Evolutionary conservation across 495 filamentous ascomycete species (phyloP).

Genomic region (Parachaetomium inaequale): DNA sequence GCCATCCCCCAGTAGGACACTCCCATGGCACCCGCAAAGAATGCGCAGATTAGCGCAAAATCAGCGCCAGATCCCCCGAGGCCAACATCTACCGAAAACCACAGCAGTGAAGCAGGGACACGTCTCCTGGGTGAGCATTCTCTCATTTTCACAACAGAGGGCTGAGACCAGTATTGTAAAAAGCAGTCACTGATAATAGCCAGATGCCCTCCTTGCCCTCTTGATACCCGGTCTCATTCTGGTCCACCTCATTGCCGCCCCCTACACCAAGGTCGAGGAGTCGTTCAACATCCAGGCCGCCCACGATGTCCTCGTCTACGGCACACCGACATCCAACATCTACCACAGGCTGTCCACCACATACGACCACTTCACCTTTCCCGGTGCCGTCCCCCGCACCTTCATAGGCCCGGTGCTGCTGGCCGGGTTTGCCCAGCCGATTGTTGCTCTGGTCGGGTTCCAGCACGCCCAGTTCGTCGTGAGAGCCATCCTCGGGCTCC

Average conservation of each 20-base stretch:
- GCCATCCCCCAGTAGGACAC: neutral
- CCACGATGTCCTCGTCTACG: slow-evolving; percentile 83
- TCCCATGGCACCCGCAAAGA: neutral
- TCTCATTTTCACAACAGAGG: too few species aligned
- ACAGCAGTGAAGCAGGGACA: neutral
- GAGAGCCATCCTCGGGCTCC: slow-evolving; percentile 71
- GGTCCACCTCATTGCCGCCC: slow-evolving; percentile 71
- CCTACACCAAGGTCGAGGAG: slow-evolving; percentile 98
- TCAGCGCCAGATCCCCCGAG: neutral
- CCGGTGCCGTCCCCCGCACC: slow-evolving; percentile 85
- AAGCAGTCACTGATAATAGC: neutral
- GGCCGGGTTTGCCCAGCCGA: slow-evolving; percentile 62
- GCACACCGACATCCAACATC: slow-evolving; percentile 59
- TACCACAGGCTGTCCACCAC: slow-evolving; percentile 46
- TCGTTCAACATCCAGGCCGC: slow-evolving; percentile 96
- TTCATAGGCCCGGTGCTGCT: slow-evolving; percentile 78
- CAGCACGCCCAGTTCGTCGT: slow-evolving; percentile 54
- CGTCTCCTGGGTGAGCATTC: neutral
- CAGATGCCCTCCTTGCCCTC: slow-evolving; percentile 52
- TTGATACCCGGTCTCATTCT: slow-evolving; percentile 65
- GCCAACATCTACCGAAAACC: neutral
- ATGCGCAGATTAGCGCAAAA: neutral
- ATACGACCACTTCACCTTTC: slow-evolving; percentile 91
- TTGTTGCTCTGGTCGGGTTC: slow-evolving; percentile 49
- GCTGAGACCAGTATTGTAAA: neutral